phyloP scores from a whole-genome alignment of 495 filamentous ascomycete species.

The Penicillium canariense region DNA sequence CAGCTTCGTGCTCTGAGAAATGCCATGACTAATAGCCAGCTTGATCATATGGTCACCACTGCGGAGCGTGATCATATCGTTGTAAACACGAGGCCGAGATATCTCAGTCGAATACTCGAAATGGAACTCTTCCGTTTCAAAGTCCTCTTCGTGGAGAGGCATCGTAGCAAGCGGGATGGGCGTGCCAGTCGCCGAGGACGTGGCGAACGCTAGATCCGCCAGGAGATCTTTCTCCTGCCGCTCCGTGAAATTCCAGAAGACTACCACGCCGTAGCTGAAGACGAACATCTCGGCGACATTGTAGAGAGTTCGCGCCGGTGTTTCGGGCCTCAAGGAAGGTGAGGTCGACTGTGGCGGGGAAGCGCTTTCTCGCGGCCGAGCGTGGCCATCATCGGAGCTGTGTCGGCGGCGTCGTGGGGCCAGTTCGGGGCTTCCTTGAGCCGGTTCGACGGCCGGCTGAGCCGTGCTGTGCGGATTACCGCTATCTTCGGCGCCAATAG shows the following conservation, averaged over 20 bases:
- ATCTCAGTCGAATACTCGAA: slow-evolving; percentile 91
- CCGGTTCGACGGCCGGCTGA: slow-evolving; percentile 1
- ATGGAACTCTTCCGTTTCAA: slow-evolving; percentile 98
- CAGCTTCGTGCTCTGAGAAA: slow-evolving; percentile 95
- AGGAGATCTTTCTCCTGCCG: slow-evolving; percentile 94
- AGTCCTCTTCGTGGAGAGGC: slow-evolving; percentile 77
- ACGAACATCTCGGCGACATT: slow-evolving; percentile 97
- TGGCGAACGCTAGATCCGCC: slow-evolving; percentile 90
- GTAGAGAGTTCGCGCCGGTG: slow-evolving; percentile 53
- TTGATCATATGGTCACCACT: slow-evolving; percentile 99
- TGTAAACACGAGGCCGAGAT: slow-evolving; percentile 85
- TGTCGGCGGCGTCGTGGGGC: slow-evolving; percentile 24
- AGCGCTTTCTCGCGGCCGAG: slow-evolving; percentile 18
- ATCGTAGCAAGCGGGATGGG: slow-evolving; percentile 64
- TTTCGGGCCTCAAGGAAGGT: slow-evolving; percentile 20
- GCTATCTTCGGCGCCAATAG: slow-evolving; percentile 3
- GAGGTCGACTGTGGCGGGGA: slow-evolving; percentile 14
- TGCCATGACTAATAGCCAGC: slow-evolving; percentile 92
- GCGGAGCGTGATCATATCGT: slow-evolving; percentile 97
- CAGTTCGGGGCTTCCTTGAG: slow-evolving; percentile 11
- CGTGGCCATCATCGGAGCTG: slow-evolving; percentile 26
- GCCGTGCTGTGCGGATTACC: background rate
- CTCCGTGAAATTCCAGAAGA: slow-evolving; percentile 98
- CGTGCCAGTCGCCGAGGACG: slow-evolving; percentile 47
- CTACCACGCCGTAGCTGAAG: slow-evolving; percentile 95